Evolutionary conservation across 164 flowering plant species (phyloP), one percentile per base, ranked within the genome.

Genomic region (Dillenia turbinata): DNA sequence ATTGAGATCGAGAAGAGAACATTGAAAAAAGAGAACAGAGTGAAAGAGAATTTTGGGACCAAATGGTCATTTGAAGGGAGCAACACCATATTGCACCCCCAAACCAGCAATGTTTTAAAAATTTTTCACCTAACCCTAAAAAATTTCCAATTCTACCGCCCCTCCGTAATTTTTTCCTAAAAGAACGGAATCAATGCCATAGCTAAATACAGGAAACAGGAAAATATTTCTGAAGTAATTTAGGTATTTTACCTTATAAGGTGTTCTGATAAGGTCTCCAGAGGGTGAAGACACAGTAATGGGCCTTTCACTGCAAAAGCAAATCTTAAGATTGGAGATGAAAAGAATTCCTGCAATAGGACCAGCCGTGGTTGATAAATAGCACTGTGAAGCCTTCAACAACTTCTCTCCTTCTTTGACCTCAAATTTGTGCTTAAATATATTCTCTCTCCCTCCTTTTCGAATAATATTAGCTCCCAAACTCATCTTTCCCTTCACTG

Each of bases 281-380:
- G 67, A 60, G 7, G 73, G 60, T 15, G 71, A 66, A 63, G 68
- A 56, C 52, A 80, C 44, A 10, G 64, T 72, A 17, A 83, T 76
- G 43, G 82, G 62, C 66, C 74, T 75, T 45, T 81, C 83, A 59
- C 85, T 79, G 78, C 77, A 79, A 51, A 81, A 83, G 13, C 78
- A 77, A 54, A 80, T 54, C 56, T 71, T 80, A 7, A 74, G 62
- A 15, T 76, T 71, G 24, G 88, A 83, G 33, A 83, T 69, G 40
- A 83, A 83, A 50, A 83, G 78, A 50, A 79, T 63, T 9, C 88
- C 85, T 22, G 81, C 75, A 56, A 84, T 72, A n/a, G 88, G 88
- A 53, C 85, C 84, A 3, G 79, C 77, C 22, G 84, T 76, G 44
- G 88, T 83, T 10, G 77, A 83, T 44, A 83, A 61, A 59, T 77